phyloP scores from a whole-genome alignment of 1,284 basidiomycete species.

The Mixia osmundae region DNA sequence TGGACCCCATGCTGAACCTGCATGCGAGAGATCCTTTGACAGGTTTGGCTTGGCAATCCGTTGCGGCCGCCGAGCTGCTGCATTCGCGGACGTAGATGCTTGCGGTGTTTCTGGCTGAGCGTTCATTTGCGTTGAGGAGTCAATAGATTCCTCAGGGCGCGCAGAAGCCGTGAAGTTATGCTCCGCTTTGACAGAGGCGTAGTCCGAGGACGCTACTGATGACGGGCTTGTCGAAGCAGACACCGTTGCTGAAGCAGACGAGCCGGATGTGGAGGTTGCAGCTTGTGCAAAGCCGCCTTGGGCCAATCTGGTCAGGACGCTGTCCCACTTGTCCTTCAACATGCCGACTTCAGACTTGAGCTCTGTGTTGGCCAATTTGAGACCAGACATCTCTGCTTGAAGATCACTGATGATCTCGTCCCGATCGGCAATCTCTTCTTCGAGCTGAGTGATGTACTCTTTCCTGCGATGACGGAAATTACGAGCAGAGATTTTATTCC shows the following conservation, averaged over 20 bases:
- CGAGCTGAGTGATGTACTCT: constrained; percentile 84
- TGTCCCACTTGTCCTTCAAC: constrained; percentile 38
- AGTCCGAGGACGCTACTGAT: no score
- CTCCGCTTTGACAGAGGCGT: no score
- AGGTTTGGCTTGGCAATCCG: constrained; percentile 1
- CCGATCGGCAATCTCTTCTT: constrained; percentile 77
- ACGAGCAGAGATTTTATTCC: constrained; percentile 89
- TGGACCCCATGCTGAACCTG: neutral
- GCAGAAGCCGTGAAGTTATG: no score
- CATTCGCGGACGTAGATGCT: neutral
- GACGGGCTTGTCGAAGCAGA: no score
- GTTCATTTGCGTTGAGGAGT: no score
- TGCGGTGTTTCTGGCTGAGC: neutral
- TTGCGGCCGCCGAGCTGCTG: neutral
- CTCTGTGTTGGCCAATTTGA: constrained; percentile 57
- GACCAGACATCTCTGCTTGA: constrained; percentile 54
- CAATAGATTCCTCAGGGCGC: no score
- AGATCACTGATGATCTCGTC: constrained; percentile 75
- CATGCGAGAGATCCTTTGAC: neutral
- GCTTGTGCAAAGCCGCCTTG: no score
- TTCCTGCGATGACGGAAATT: constrained; percentile 86
- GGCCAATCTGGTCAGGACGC: neutral
- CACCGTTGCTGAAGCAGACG: no score
- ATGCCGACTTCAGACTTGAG: constrained; percentile 60
- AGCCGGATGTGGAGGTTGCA: no score